Evolutionary conservation across 1,284 basidiomycete genomes (phyloP).

Genomic region (Paramarasmius palmivorus): DNA sequence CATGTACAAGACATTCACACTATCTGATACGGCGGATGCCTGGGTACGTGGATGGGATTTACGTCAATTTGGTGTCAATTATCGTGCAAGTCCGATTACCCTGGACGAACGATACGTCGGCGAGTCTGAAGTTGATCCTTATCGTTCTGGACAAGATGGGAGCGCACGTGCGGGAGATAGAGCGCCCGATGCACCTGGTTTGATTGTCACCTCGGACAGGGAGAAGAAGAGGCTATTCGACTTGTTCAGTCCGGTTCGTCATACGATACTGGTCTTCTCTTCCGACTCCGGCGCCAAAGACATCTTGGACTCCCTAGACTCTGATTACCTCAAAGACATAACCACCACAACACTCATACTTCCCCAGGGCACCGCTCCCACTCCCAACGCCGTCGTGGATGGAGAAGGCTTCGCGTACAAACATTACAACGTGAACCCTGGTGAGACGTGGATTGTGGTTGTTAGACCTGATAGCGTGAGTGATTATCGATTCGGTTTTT

Average conservation of each 20-base stretch:
- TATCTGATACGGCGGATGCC: background rate
- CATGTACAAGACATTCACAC: constrained; percentile 12
- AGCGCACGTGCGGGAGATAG: constrained; percentile 28
- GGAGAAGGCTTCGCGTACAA: constrained; percentile 5
- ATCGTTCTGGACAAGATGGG: constrained; percentile 17
- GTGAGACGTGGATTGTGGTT: constrained; percentile 1
- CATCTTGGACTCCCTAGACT: background rate
- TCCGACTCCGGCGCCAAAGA: background rate
- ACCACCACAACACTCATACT: background rate
- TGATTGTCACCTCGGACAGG: background rate
- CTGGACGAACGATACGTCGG: constrained; percentile 7
- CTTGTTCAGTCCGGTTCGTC: constrained; percentile 8
- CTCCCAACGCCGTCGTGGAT: constrained; percentile 5
- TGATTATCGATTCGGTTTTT: background rate
- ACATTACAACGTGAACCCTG: constrained; percentile 1
- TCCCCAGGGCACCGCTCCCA: background rate
- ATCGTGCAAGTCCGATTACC: constrained; percentile 28
- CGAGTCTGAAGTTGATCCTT: constrained; percentile 17
- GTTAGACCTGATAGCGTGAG: constrained; percentile 10
- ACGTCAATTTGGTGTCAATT: constrained; percentile 31
- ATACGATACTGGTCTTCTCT: constrained; percentile 15
- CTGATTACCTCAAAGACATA: background rate
- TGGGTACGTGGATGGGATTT: constrained; percentile 14
- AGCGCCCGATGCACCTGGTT: constrained; percentile 32
- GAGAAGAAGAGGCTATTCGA: constrained; percentile 12